Base-by-base conservation (phyloP, 306 rosid species). In the Prunus armeniaca region DNA sequence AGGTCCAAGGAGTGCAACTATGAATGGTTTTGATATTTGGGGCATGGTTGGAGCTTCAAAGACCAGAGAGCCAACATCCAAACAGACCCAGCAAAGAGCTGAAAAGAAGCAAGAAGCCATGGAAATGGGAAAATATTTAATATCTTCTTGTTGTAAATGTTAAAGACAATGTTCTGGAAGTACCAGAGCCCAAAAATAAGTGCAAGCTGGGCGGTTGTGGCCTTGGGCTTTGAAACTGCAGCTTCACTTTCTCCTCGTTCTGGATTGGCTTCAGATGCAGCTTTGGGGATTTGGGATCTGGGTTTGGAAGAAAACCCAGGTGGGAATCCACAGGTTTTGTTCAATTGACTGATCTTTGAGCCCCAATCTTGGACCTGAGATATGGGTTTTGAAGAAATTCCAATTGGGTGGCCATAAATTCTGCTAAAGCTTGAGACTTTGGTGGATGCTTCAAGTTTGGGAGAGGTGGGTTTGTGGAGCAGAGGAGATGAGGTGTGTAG, bases 91-190 rank as follows among this genome's bases (percentile, higher is more conserved):
- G 88, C 96, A 58, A 92, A 88, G 84, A 95, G 97, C 84, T 95
- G 97, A 65, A 95, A 95, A 18, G 99, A 90, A 0, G 96, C 97
- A 50, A 95, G 97, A n/a, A 95, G 88, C 97, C 99, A 95, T 49
- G 99, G 97, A 45, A 84, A 95, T 38, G 96, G 86, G 84, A 95
- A 95, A 6, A 95, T 74, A 63, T 95, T 92, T 0, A 95, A 70
- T 4, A 73, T 88, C 80, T 92, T 95, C 88, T 95, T 95, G 87
- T 95, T 95, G 86, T 88, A 92, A 76, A 95, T 87, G 82, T 95
- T 95, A 84, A 95, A 95, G 68, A 95, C 90, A 56, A 95, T 84
- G 85, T 95, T 92, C 55, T 92, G 98, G 83, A 95, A 88, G 81
- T 92, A 92, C 97, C 97, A 92, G 1, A 95, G 68, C 10, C 96